These are phyloP conservation scores for Monosporozyma servazzii DNA, from an alignment of 805 yeast genomes.

Conservation along the genomic window DNA sequence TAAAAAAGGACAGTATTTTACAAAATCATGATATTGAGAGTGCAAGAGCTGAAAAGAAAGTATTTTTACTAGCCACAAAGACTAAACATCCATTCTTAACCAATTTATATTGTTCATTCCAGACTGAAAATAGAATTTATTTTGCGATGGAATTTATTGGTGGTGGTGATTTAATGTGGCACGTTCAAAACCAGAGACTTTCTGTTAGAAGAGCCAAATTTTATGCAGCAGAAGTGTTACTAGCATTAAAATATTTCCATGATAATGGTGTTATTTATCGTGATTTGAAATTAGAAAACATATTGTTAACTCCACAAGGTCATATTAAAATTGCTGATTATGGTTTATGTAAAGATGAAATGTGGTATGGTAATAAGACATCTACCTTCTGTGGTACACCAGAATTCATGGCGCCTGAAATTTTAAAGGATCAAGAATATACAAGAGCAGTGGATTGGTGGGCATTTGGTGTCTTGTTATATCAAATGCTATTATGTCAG, in stretches of 20 bases:
- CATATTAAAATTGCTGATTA: conserved; percentile 96
- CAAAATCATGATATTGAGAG: conserved; percentile 95
- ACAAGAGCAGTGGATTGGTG: conserved; percentile 98
- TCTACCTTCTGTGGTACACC: conserved; percentile 98
- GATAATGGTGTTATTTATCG: conserved; percentile 94
- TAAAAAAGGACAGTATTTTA: conserved; percentile 90
- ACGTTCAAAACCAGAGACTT: conserved; percentile 85
- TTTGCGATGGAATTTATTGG: conserved; percentile 97
- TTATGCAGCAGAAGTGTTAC: conserved; percentile 91
- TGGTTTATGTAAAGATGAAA: conserved; percentile 91
- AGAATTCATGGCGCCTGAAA: conserved; percentile 98
- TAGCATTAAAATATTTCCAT: conserved; percentile 88
- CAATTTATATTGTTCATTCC: conserved; percentile 90
- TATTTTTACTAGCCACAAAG: conserved; percentile 71
- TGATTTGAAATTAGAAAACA: conserved; percentile 92
- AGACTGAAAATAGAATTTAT: conserved; percentile 92
- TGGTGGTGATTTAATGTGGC: conserved; percentile 99
- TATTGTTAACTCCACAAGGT: conserved; percentile 78
- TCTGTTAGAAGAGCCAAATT: conserved; percentile 89
- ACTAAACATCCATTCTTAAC: conserved; percentile 89
- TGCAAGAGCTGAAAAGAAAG: conserved; percentile 89
- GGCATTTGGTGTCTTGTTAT: conserved; percentile 95
- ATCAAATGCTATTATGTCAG: conserved; percentile 93
- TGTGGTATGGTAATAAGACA: conserved; percentile 79
- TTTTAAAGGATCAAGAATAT: conserved; percentile 83